Percentiles rank a stretch among this genome's conserved stretches.
phyloP scores from a whole-genome alignment of 306 rosid genomes.

The Cicer arietinum region DNA sequence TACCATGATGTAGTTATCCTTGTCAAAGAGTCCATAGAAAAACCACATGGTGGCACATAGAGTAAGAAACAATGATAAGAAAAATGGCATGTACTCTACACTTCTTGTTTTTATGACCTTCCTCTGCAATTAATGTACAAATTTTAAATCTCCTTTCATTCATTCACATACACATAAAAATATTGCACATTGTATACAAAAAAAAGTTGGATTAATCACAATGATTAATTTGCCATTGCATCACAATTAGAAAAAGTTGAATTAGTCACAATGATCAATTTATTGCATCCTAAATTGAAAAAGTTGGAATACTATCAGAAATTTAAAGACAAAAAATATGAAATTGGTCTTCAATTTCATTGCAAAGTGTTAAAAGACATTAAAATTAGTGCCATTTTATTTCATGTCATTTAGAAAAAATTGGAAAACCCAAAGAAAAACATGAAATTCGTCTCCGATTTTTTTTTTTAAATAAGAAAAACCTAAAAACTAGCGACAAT shows the following conservation, averaged over 20 bases:
- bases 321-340: background rate
- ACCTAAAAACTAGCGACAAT: background rate
- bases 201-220: background rate
- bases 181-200: background rate
- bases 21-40: constrained; percentile 65
- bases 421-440: background rate
- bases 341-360: background rate
- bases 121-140: constrained; percentile 54
- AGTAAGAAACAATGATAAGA: constrained; percentile 62
- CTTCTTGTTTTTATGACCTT: constrained; percentile 67
- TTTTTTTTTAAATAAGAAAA: background rate
- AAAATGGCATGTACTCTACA: constrained; percentile 77
- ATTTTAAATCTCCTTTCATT: background rate
- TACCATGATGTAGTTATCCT: constrained; percentile 69
- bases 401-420: background rate
- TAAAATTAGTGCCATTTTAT: background rate
- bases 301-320: background rate
- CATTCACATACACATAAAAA: background rate
- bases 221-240: background rate
- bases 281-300: background rate
- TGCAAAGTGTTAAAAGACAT: background rate
- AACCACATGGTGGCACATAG: constrained; percentile 70
- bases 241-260: background rate
- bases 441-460: background rate
- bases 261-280: background rate